Conservation (phyloP, 208 protist genomes). For the Leishmania lainsoni region DNA sequence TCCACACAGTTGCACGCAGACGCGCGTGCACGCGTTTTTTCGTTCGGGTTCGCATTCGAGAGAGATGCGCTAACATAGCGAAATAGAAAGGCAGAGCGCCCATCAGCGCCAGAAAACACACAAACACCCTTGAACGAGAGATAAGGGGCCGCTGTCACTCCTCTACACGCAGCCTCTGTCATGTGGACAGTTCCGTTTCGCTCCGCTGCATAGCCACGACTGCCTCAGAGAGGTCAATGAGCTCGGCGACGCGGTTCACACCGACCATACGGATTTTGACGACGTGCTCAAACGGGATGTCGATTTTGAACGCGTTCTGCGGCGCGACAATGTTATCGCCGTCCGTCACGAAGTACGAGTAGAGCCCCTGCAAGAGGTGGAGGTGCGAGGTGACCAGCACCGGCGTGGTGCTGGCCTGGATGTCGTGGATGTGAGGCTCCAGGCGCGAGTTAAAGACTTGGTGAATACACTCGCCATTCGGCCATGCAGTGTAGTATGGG, state of each 20-base stretch:
- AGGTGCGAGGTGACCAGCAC: constrained; percentile 86
- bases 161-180: neutral
- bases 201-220: constrained; percentile 53
- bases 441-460: constrained; percentile 88
- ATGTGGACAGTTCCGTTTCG: neutral
- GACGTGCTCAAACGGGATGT: constrained; percentile 79
- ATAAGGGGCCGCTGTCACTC: neutral
- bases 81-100: neutral
- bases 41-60: neutral
- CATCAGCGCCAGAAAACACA: neutral
- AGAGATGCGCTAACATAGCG: neutral
- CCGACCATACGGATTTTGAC: constrained; percentile 77
- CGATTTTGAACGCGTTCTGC: constrained; percentile 79
- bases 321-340: constrained; percentile 67
- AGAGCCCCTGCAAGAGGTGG: constrained; percentile 80
- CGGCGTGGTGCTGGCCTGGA: constrained; percentile 77
- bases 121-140: too few relatives aligned
- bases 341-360: constrained; percentile 88
- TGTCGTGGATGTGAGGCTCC: constrained; percentile 91
- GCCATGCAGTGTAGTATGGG: constrained; percentile 88
- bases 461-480: constrained; percentile 89
- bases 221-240: constrained; percentile 57
- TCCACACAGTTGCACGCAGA: neutral
- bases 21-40: neutral
- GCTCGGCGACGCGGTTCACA: constrained; percentile 65